phyloP scores from a whole-genome alignment of 768 basidiomycete genomes.

The Tricholoma saponaceum region DNA sequence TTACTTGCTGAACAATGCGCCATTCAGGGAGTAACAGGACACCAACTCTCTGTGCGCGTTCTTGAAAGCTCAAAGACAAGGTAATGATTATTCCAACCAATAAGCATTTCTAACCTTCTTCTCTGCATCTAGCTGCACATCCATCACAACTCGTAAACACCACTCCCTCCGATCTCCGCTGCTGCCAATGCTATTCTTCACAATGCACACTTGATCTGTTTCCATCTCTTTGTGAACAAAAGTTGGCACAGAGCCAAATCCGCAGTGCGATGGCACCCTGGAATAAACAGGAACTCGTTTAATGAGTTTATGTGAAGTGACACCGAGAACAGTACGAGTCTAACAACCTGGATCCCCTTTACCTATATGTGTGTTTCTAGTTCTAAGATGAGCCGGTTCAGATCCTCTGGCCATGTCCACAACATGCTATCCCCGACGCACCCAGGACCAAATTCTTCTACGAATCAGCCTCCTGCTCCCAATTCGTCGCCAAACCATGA shows the following conservation, averaged over 20 bases:
- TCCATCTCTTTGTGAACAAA: neutral
- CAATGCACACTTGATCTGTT: slow-evolving; percentile 30
- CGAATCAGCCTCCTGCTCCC: slow-evolving; percentile 75
- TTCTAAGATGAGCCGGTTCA: neutral
- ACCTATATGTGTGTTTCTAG: slow-evolving; percentile 16
- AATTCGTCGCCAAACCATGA: slow-evolving; percentile 81
- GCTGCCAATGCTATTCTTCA: slow-evolving; percentile 51
- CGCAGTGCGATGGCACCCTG: slow-evolving; percentile 77
- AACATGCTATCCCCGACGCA: slow-evolving; percentile 84
- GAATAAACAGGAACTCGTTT: slow-evolving; percentile 64
- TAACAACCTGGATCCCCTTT: slow-evolving; percentile 79
- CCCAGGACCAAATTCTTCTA: slow-evolving; percentile 81
- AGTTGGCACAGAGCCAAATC: slow-evolving; percentile 53
- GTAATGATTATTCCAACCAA: slow-evolving; percentile 20
- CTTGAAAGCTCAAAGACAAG: slow-evolving; percentile 67
- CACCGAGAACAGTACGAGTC: slow-evolving; percentile 45
- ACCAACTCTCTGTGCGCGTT: too few relatives aligned
- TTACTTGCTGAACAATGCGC: too few relatives aligned
- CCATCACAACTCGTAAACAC: slow-evolving; percentile 38
- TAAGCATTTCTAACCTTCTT: neutral
- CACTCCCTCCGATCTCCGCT: slow-evolving; percentile 38
- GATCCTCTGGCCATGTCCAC: slow-evolving; percentile 84
- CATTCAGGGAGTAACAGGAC: too few relatives aligned
- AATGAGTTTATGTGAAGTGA: slow-evolving; percentile 48
- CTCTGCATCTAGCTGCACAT: too few relatives aligned